Percentiles rank a stretch among this genome's conserved stretches.
These are phyloP conservation scores for Cenococcum geophilum DNA, from an alignment of 495 filamentous ascomycete species.

Conservation along the genomic window DNA sequence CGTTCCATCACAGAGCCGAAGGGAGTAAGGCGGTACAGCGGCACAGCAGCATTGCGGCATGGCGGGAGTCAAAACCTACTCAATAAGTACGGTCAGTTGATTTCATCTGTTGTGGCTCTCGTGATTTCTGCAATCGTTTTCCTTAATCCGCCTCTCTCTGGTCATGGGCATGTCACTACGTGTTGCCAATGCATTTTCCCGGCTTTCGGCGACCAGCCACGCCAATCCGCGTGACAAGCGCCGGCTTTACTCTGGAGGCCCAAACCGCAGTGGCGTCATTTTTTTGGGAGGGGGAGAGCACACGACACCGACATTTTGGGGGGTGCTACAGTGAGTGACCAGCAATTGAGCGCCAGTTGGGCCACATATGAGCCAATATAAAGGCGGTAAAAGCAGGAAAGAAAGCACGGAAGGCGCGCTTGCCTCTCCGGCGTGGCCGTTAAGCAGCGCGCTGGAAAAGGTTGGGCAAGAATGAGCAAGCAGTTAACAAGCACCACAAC, in stretches of 20 bases:
- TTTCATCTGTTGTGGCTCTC: neutral
- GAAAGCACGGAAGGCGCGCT: no score
- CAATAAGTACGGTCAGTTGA: neutral
- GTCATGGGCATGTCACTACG: neutral
- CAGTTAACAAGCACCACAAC: no score
- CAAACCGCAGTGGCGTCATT: neutral
- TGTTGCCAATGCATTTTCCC: neutral
- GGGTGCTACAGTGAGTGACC: neutral
- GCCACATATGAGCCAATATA: no score
- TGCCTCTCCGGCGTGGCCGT: no score
- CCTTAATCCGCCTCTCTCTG: neutral
- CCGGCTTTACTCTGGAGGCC: neutral
- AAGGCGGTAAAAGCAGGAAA: no score
- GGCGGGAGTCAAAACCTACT: conserved; percentile 2
- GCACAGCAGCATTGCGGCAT: neutral
- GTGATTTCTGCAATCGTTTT: neutral
- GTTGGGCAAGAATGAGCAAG: no score
- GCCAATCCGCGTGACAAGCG: neutral
- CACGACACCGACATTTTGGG: neutral
- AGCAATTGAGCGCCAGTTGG: neutral
- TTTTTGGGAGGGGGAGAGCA: neutral
- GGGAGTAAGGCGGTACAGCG: neutral
- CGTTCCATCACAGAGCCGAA: neutral
- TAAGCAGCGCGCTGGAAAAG: no score
- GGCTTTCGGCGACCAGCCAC: conserved; percentile 1